Conservation (phyloP, 306 rosid species). For the Macrotyloma uniflorum region DNA sequence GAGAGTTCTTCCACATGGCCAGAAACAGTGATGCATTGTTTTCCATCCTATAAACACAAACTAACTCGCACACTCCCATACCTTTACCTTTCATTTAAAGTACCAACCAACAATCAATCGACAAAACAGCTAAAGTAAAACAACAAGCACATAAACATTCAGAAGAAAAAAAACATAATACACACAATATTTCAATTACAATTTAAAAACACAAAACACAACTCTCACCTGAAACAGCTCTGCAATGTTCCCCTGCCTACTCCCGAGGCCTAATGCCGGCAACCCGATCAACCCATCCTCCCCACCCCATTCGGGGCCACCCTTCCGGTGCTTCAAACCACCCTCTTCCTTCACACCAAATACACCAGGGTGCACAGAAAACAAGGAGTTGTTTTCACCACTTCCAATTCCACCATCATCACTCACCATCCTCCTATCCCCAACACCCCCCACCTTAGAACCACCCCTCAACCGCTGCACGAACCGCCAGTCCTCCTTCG, state of each 20-base stretch:
- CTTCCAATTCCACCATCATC: constrained; percentile 58
- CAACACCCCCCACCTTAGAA: constrained; percentile 42
- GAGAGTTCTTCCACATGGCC: background rate
- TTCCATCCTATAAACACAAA: constrained; percentile 19
- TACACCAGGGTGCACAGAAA: constrained; percentile 72
- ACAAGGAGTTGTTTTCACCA: constrained; percentile 54
- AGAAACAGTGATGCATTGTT: background rate
- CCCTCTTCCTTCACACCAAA: constrained; percentile 63
- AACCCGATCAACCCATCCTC: constrained; percentile 72
- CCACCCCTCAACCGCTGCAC: constrained; percentile 70
- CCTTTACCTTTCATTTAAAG: background rate
- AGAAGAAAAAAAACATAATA: background rate
- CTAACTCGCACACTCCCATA: background rate
- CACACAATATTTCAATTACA: background rate
- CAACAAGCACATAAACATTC: constrained; percentile 15
- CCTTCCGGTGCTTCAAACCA: constrained; percentile 48
- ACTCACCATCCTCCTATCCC: background rate
- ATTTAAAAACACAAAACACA: background rate
- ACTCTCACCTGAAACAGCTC: constrained; percentile 74
- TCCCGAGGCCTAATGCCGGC: constrained; percentile 81
- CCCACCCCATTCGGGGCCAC: constrained; percentile 73
- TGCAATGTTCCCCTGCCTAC: constrained; percentile 76
- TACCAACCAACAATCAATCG: background rate
- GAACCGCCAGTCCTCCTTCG: constrained; percentile 93
- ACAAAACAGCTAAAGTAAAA: background rate